Conservation (phyloP, 352 stramenopile species). For the Globisporangium recalcitrans region DNA sequence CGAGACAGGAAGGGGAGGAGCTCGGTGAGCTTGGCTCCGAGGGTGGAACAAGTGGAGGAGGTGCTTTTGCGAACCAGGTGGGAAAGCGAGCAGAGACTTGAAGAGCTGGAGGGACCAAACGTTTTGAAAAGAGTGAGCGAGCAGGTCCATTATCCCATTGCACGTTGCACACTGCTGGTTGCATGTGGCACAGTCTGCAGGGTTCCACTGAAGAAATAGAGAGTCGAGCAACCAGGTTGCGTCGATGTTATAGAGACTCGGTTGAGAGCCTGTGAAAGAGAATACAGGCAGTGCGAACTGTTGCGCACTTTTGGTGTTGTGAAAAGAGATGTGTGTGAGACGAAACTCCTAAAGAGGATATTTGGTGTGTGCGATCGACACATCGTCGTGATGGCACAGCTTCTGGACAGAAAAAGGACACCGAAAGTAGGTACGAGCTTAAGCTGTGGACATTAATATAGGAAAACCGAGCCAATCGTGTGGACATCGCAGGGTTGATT, state of each 20-base stretch:
- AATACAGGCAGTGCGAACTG: neutral
- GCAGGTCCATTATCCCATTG: neutral
- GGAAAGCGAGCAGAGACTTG: neutral
- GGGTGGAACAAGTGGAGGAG: neutral
- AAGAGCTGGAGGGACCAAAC: neutral
- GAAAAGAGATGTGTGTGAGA: too few relatives aligned
- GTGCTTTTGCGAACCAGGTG: neutral
- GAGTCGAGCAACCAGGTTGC: neutral
- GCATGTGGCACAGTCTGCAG: too few relatives aligned
- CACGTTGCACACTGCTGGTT: neutral
- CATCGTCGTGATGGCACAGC: neutral
- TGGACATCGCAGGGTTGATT: too few relatives aligned
- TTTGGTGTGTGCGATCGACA: neutral
- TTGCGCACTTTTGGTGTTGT: neutral
- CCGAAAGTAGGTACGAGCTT: too few relatives aligned
- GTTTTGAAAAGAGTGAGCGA: neutral
- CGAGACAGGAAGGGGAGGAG: neutral
- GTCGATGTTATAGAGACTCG: slow-evolving; percentile 1
- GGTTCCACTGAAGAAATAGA: neutral
- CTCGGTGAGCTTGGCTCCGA: too few relatives aligned
- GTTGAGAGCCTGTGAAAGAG: neutral
- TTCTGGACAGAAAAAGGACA: too few relatives aligned
- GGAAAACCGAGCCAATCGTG: too few relatives aligned
- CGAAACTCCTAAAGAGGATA: too few relatives aligned
- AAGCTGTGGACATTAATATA: too few relatives aligned